Evolutionary conservation across 1,284 basidiomycete genomes (phyloP).

Genomic region (Apiotrichum domesticum): DNA sequence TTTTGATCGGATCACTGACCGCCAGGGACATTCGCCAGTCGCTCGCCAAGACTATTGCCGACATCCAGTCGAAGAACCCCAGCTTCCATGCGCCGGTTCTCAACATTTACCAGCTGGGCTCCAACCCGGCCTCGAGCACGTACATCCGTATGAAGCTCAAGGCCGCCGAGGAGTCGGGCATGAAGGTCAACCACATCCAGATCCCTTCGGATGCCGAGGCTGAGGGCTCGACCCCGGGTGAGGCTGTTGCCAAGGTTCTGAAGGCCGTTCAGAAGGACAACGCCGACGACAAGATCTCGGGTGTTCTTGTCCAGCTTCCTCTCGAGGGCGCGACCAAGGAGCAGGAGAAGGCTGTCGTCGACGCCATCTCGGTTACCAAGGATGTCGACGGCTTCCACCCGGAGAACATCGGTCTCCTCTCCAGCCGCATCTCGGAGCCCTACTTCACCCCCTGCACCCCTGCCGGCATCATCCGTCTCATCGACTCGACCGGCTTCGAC

Average conservation of each 20-base stretch:
- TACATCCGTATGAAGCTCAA: slow-evolving; percentile 99
- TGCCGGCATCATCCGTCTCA: slow-evolving; percentile 80
- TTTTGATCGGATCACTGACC: not conserved
- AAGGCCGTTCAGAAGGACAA: slow-evolving; percentile 76
- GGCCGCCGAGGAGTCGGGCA: slow-evolving; percentile 91
- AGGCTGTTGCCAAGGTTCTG: slow-evolving; percentile 65
- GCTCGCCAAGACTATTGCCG: slow-evolving; percentile 61
- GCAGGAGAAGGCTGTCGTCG: slow-evolving; percentile 85
- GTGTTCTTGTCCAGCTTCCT: slow-evolving; percentile 96
- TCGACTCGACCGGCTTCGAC: slow-evolving; percentile 74
- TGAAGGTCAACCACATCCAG: slow-evolving; percentile 75
- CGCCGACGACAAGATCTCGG: slow-evolving; percentile 72
- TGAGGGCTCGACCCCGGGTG: slow-evolving; percentile 21
- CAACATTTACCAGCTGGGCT: slow-evolving; percentile 90
- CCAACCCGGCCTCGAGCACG: slow-evolving; percentile 77
- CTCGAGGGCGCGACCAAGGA: slow-evolving; percentile 76
- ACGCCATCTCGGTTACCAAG: slow-evolving; percentile 89
- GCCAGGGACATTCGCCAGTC: slow-evolving; percentile 69
- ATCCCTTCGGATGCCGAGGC: slow-evolving; percentile 62
- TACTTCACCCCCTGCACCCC: slow-evolving; percentile 95
- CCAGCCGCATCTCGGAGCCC: slow-evolving; percentile 82
- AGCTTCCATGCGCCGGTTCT: slow-evolving; percentile 79
- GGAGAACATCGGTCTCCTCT: slow-evolving; percentile 94
- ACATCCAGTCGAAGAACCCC: slow-evolving; percentile 58
- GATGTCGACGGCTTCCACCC: slow-evolving; percentile 99